phyloP scores from a whole-genome alignment of 352 stramenopile species.

The Pythium oligandrum region DNA sequence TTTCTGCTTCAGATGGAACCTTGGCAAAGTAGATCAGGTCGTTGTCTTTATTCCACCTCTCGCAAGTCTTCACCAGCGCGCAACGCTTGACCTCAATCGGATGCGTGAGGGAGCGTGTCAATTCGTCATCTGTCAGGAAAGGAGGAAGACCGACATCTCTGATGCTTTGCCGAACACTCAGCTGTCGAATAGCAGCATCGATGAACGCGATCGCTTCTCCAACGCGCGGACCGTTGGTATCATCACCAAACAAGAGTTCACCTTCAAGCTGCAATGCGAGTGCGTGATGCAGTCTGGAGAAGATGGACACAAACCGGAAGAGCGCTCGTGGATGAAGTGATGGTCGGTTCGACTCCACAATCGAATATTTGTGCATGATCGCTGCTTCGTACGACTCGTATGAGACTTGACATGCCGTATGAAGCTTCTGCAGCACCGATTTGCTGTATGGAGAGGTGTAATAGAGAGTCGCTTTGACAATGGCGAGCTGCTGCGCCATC shows the following conservation, averaged over 20 bases:
- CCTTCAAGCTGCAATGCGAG: slow-evolving; percentile 21
- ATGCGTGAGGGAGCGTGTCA: background rate
- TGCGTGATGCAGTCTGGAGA: slow-evolving; percentile 25
- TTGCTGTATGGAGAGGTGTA: slow-evolving; percentile 24
- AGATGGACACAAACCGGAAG: slow-evolving; percentile 24
- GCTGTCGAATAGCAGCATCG: slow-evolving; percentile 10
- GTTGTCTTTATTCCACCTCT: slow-evolving; percentile 22
- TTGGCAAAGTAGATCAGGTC: slow-evolving; percentile 26
- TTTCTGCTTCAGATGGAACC: slow-evolving; percentile 17
- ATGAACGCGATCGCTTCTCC: slow-evolving; percentile 28
- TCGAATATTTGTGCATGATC: slow-evolving; percentile 18
- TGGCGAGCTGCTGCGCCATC: slow-evolving; percentile 36
- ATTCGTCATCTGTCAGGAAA: slow-evolving; percentile 6
- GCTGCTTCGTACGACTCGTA: slow-evolving; percentile 18
- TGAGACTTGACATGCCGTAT: slow-evolving; percentile 17
- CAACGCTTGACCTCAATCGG: slow-evolving; percentile 15
- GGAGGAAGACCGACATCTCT: slow-evolving; percentile 15
- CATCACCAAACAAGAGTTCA: slow-evolving; percentile 16
- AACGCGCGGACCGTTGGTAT: slow-evolving; percentile 2
- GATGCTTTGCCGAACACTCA: slow-evolving; percentile 23
- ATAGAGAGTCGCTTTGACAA: slow-evolving; percentile 29
- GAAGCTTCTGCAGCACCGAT: slow-evolving; percentile 32
- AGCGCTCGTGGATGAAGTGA: slow-evolving; percentile 2
- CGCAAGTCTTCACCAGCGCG: slow-evolving; percentile 5
- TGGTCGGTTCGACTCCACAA: background rate